Conservation (phyloP, 1,284 basidiomycete genomes). For the Leccinum griseonigrum region DNA sequence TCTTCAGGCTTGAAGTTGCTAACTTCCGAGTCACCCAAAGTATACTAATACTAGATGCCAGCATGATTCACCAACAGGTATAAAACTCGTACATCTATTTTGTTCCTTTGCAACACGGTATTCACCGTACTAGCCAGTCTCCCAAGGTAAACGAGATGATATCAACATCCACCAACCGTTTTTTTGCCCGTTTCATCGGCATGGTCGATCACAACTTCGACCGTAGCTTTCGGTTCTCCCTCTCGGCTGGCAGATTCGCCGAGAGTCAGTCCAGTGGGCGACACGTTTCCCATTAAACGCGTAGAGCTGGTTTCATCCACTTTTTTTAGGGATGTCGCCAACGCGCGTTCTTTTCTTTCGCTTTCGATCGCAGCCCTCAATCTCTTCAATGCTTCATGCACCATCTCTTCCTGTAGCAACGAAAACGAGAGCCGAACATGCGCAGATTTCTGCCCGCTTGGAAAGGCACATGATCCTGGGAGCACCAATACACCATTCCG, state of each 20-base stretch:
- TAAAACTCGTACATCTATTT: neutral
- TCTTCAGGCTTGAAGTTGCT: neutral
- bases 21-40: neutral
- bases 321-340: neutral
- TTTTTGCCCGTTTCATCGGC: no score
- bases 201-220: neutral
- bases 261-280: neutral
- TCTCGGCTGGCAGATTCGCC: neutral
- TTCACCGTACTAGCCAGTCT: no score
- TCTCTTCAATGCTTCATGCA: conserved; percentile 69
- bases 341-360: conserved; percentile 26
- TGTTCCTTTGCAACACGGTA: neutral
- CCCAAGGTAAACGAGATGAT: no score
- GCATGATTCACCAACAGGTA: neutral
- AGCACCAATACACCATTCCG: conserved; percentile 82
- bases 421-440: conserved; percentile 79
- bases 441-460: conserved; percentile 58
- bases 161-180: no score
- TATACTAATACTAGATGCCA: neutral
- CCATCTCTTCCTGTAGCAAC: conserved; percentile 58
- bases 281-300: conserved; percentile 1
- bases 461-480: conserved; percentile 76
- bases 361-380: conserved; percentile 59
- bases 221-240: neutral
- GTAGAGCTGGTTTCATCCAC: no score